Percentiles rank a stretch among this genome's conserved stretches.
Evolutionary conservation across 73 alveolate genomes (phyloP).

Genomic region (Tetrahymena elliotti): DNA sequence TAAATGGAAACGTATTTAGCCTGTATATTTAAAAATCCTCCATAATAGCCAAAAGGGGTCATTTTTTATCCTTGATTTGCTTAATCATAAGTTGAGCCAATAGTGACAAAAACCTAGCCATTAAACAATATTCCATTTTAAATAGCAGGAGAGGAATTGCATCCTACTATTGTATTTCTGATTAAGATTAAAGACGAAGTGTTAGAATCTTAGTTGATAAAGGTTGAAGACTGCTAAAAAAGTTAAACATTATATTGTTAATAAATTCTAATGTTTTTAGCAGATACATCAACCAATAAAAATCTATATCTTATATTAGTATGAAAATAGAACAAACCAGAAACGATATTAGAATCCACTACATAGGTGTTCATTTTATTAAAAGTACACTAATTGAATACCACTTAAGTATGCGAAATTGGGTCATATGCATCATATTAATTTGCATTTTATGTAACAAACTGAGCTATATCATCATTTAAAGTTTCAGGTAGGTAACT

Average conservation of each 20-base stretch:
- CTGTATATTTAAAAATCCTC: not conserved
- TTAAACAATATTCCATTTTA: not conserved
- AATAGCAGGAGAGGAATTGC: not conserved
- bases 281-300: not conserved
- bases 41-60: not conserved
- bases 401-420: not conserved
- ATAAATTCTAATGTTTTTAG: not conserved
- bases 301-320: not conserved
- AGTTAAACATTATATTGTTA: not conserved
- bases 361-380: not conserved
- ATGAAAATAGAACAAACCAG: not conserved
- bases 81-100: not conserved
- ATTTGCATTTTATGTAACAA: not conserved
- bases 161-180: not conserved
- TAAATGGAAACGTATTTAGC: not conserved
- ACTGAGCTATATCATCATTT: not conserved
- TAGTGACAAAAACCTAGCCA: not conserved
- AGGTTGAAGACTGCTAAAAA: not conserved
- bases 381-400: not conserved
- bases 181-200: not conserved
- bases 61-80: not conserved
- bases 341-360: not conserved
- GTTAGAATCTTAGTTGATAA: not conserved
- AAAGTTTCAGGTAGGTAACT: not conserved
- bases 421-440: not conserved